phyloP scores from a whole-genome alignment of 768 basidiomycete species.

The Hortiboletus campestris region DNA sequence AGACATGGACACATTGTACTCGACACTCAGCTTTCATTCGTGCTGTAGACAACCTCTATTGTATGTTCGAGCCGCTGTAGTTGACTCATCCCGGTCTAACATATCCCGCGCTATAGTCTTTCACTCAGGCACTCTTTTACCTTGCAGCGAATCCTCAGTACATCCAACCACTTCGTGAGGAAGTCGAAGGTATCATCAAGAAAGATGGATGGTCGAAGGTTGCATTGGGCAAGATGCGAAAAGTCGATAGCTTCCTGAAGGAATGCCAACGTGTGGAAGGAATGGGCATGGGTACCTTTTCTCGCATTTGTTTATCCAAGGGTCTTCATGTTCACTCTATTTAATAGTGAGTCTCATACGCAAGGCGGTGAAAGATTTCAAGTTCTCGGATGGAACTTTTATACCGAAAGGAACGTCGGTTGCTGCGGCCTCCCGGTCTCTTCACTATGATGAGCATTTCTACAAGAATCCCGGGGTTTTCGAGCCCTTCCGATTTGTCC shows the following conservation, averaged over 20 bases:
- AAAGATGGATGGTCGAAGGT: slow-evolving; percentile 31
- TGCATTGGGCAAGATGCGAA: slow-evolving; percentile 30
- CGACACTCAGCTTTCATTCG: no score
- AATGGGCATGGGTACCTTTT: no score
- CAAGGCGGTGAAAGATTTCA: slow-evolving; percentile 32
- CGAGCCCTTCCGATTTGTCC: slow-evolving; percentile 44
- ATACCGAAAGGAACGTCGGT: slow-evolving; percentile 34
- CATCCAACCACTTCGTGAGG: slow-evolving; percentile 35
- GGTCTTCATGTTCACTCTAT: not conserved
- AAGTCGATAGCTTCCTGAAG: slow-evolving; percentile 42
- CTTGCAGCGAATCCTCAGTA: slow-evolving; percentile 37
- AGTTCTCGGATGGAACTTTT: slow-evolving; percentile 38
- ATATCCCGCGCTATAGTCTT: slow-evolving; percentile 16
- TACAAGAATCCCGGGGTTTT: slow-evolving; percentile 40
- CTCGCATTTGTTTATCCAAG: not conserved
- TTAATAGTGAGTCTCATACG: slow-evolving; percentile 29
- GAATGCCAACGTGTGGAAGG: not conserved
- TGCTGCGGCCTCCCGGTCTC: slow-evolving; percentile 21
- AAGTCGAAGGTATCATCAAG: slow-evolving; percentile 32
- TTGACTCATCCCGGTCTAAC: no score
- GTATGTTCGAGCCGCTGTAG: not conserved
- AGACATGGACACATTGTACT: no score
- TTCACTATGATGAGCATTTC: slow-evolving; percentile 16
- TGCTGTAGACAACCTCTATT: slow-evolving; percentile 23
- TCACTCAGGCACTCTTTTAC: slow-evolving; percentile 35